Base-by-base conservation (phyloP, 441 rosid species). In the Bruguiera hainesii region DNA sequence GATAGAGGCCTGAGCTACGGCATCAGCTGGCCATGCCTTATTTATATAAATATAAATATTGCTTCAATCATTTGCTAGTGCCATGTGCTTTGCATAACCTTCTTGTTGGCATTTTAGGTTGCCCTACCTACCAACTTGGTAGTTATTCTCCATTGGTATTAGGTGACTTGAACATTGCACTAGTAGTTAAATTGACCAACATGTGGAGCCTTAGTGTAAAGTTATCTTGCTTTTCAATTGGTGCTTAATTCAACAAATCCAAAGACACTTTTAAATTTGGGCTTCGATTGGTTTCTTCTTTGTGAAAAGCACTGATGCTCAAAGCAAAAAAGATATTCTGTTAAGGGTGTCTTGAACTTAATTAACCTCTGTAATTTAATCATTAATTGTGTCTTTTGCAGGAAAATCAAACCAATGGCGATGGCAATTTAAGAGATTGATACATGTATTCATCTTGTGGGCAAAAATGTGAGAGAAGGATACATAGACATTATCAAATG, bases 191-290 rank as follows among this genome's bases (percentile, higher is more conserved):
- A 50, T 29, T n/a, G 48, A 16, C 19, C 60, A 4, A 52, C 19
- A 6, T 13, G 20, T 7, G 46, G 60, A 5, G 6, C 3, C 33
- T 56, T 33, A 65, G 78, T 81, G 26, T 66, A 42, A 58, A 35
- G 55, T 56, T 51, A 15, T 19, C 8, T 2, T 15, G 42, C 7
- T 57, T 7, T 2, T 13, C 21, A 59, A 9, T 16, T 0, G n/a
- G 18, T 33, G 46, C 48, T 29, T 48, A 6, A 39, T 3, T 30
- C 39, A 50, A 26, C 68, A 16, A 37, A 48, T 51, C 18, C 2
- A 52, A 29, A 9, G 26, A 7, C 1, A 15, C 3, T 13, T 25
- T 31, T 16, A 49, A 48, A 1, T 11, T 30, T 48, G n/a, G 42
- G n/a, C 2, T 7, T 8, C 15, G 0, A 15, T 64, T 56, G 50